Base-by-base conservation (phyloP, 768 basidiomycete species). In the Exsudoporus frostii region DNA sequence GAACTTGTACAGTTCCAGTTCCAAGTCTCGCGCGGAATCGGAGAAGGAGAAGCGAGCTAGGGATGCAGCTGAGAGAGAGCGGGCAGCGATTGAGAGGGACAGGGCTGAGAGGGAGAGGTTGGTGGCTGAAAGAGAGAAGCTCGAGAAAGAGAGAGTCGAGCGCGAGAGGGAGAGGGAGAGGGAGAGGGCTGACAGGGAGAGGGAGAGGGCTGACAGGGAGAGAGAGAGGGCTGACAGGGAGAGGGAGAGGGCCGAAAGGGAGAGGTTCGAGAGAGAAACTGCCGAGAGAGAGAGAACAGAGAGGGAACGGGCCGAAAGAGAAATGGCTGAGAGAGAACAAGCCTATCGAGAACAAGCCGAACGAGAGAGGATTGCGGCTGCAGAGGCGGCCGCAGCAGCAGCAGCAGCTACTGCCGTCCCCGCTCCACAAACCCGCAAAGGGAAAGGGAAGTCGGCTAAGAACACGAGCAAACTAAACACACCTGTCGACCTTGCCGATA, bases 401-500 rank as follows among this genome's bases (percentile, higher is more conserved):
- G n/a, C n/a, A n/a, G n/a, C n/a, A n/a, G n/a, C n/a, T n/a, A n/a
- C 51, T 1, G 51, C 48, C 0, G 32, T 20, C 14, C 5, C 49
- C 17, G 22, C 24, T 17, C 25, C 34, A 38, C 33, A 65, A 50
- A 44, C n/a, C n/a, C 52, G 57, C 43, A 66, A 56, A 45, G 50
- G 38, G 13, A 55, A 56, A 20, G 50, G 32, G 13, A 64, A 66
- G 47, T 44, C 19, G 4, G 5, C 38, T 55, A 58, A 68, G 61
- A 45, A 61, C 36, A 40, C 61, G 25, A 67, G 55, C 54, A 65
- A 67, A 50, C 55, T 45, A 4, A 61, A 3, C 44, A 64, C 66
- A 17, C 65, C 69, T 27, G 55, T 76, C 62, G 68, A 73, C 57
- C 49, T 66, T 56, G 62, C 67, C 61, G 60, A 76, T 66, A 57